phyloP scores from a whole-genome alignment of 805 yeast genomes.

The Kuraishia floccosa region DNA sequence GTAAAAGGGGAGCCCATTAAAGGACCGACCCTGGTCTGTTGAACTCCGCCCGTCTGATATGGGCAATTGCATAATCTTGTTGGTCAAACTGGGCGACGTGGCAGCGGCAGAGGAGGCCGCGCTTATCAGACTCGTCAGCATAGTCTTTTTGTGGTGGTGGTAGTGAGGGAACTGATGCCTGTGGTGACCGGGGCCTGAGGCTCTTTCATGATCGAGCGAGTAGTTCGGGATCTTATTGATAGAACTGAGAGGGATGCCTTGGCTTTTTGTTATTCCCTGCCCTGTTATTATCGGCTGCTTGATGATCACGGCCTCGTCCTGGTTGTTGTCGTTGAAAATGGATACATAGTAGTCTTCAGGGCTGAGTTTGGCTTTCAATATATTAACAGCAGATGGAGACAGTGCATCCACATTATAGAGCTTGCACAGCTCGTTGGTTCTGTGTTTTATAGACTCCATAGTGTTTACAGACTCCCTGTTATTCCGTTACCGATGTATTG shows the following conservation, averaged over 20 bases:
- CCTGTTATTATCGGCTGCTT: too few relatives aligned
- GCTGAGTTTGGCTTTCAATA: too few relatives aligned
- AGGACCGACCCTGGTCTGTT: not conserved
- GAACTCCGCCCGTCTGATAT: too few relatives aligned
- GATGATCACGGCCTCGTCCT: too few relatives aligned
- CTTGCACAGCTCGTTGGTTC: not conserved
- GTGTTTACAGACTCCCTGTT: too few relatives aligned
- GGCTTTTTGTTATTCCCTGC: constrained; percentile 20
- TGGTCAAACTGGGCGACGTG: constrained; percentile 5
- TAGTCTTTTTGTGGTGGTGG: constrained; percentile 1
- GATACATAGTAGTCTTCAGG: too few relatives aligned
- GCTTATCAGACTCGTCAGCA: constrained; percentile 1
- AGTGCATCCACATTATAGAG: too few relatives aligned
- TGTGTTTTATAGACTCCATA: too few relatives aligned
- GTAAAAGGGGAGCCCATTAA: constrained; percentile 3
- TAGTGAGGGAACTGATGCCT: constrained; percentile 4
- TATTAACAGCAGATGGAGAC: too few relatives aligned
- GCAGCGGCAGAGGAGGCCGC: constrained; percentile 4
- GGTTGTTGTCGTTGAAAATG: too few relatives aligned
- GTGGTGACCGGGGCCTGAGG: not conserved
- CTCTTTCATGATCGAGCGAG: constrained; percentile 16
- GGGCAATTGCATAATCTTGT: constrained; percentile 10
- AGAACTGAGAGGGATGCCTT: constrained; percentile 19
- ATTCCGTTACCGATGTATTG: too few relatives aligned
- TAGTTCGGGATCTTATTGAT: constrained; percentile 21